These are phyloP conservation scores for Aspergillus melleus DNA, from an alignment of 2,329 filamentous ascomycete species.

Conservation along the genomic window DNA sequence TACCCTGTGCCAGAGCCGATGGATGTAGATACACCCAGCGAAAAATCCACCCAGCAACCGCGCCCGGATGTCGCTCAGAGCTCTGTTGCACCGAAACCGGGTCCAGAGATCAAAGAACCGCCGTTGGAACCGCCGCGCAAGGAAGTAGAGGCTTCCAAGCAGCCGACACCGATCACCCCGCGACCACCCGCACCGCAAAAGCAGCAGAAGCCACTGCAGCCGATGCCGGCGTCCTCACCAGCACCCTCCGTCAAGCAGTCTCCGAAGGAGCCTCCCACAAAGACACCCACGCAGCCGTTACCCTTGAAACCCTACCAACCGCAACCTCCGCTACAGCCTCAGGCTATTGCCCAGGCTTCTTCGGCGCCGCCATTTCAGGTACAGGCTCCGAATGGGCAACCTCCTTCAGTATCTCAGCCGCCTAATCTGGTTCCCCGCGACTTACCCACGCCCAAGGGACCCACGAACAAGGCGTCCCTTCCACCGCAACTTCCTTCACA, in stretches of 20 bases:
- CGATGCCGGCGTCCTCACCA: slow-evolving; percentile 8
- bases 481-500: slow-evolving; percentile 18
- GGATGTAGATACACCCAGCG: slow-evolving; percentile 31
- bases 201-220: slow-evolving; percentile 5
- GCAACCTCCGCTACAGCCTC: slow-evolving; percentile 10
- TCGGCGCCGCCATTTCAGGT: slow-evolving; percentile 17
- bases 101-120: slow-evolving; percentile 5
- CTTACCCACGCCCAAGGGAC: slow-evolving; percentile 8
- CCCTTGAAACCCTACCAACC: slow-evolving; percentile 1
- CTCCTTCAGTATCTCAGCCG: slow-evolving; percentile 20
- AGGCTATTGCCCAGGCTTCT: slow-evolving; percentile 10
- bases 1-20: slow-evolving; percentile 24
- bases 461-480: slow-evolving; percentile 10
- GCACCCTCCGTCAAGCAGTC: slow-evolving; percentile 7
- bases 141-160: slow-evolving; percentile 9
- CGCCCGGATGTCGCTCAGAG: slow-evolving; percentile 4
- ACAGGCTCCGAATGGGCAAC: slow-evolving; percentile 22
- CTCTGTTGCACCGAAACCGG: slow-evolving; percentile 6
- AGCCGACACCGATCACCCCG: slow-evolving; percentile 2
- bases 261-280: slow-evolving; percentile 3
- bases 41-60: slow-evolving; percentile 14
- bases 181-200: slow-evolving; percentile 7
- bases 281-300: slow-evolving; percentile 5
- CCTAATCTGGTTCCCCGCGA: slow-evolving; percentile 20
- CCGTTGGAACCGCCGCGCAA: slow-evolving; percentile 11